These are phyloP conservation scores for Paramecium sonneborni DNA, from an alignment of 73 alveolate genomes.

Conservation along the genomic window DNA sequence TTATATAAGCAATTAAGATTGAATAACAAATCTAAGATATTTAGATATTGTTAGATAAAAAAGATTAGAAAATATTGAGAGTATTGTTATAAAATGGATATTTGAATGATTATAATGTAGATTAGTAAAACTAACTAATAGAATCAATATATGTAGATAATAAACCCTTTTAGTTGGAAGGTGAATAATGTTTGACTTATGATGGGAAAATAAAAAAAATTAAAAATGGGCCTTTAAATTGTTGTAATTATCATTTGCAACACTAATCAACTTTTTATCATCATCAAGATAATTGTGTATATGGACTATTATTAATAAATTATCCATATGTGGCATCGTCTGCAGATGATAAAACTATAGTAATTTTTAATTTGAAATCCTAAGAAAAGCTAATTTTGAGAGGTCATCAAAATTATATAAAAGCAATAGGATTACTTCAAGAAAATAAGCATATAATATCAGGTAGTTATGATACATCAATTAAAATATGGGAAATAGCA, in stretches of 20 bases:
- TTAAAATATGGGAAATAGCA: slow-evolving; percentile 32
- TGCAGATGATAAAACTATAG: slow-evolving; percentile 18
- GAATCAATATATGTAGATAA: not conserved
- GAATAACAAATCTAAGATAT: not conserved
- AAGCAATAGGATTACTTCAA: slow-evolving; percentile 26
- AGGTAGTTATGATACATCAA: slow-evolving; percentile 34
- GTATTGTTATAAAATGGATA: not conserved
- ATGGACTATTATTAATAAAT: slow-evolving; percentile 24
- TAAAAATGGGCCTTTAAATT: not conserved
- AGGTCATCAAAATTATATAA: slow-evolving; percentile 32
- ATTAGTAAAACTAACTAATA: not conserved
- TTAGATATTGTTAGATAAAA: not conserved
- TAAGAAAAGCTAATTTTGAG: not conserved
- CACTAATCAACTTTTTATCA: not conserved
- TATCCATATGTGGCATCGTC: slow-evolving; percentile 32
- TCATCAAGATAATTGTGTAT: slow-evolving; percentile 45
- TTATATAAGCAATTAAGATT: not conserved
- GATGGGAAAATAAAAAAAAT: not conserved
- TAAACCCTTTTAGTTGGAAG: not conserved
- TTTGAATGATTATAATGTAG: not conserved
- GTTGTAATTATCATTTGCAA: not conserved
- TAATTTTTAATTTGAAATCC: slow-evolving; percentile 17
- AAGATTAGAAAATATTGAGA: not conserved
- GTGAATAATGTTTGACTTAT: not conserved
- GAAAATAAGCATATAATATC: slow-evolving; percentile 21